Percentiles rank a stretch among this genome's conserved stretches.
Evolutionary conservation across 805 yeast species (phyloP).

Genomic region (Lachancea quebecensis): DNA sequence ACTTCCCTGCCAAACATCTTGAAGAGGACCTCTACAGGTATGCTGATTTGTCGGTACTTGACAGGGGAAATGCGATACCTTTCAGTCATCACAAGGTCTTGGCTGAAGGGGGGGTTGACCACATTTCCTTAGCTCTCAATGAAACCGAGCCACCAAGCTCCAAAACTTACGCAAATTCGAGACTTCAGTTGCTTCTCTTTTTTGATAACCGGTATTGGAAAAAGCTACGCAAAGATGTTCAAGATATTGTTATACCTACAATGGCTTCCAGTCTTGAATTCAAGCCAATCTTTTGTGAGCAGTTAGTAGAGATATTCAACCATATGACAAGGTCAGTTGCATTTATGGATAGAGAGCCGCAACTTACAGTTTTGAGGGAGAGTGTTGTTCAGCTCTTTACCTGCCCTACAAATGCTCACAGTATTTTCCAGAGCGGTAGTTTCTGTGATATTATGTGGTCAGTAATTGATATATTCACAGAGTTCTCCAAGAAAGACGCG

Average conservation of each 20-base stretch:
- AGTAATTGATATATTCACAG: constrained; percentile 37
- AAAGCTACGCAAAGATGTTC: constrained; percentile 40
- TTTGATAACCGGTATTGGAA: constrained; percentile 58
- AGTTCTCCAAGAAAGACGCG: constrained; percentile 34
- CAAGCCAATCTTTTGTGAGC: constrained; percentile 45
- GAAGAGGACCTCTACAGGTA: constrained; percentile 18
- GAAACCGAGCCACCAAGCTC: constrained; percentile 9
- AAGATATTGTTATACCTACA: constrained; percentile 46
- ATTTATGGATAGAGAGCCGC: constrained; percentile 82
- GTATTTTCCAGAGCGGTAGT: constrained; percentile 35
- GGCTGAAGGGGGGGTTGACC: constrained; percentile 13
- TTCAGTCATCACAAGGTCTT: constrained; percentile 29
- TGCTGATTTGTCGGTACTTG: constrained; percentile 30
- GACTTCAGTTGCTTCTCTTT: constrained; percentile 51
- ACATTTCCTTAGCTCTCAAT: constrained; percentile 29
- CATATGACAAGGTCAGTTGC: constrained; percentile 42
- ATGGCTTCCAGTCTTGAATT: constrained; percentile 43
- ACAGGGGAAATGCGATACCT: constrained; percentile 31
- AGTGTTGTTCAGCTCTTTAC: constrained; percentile 84
- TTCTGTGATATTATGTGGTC: constrained; percentile 44
- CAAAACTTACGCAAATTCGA: constrained; percentile 32
- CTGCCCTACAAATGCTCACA: constrained; percentile 70
- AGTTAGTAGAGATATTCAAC: constrained; percentile 49
- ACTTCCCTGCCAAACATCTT: constrained; percentile 16
- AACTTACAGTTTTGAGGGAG: constrained; percentile 62